Evolutionary conservation across 1,139 yeast species (phyloP), one percentile per base, ranked within the genome.

Genomic region (Candida sanyaensis): DNA sequence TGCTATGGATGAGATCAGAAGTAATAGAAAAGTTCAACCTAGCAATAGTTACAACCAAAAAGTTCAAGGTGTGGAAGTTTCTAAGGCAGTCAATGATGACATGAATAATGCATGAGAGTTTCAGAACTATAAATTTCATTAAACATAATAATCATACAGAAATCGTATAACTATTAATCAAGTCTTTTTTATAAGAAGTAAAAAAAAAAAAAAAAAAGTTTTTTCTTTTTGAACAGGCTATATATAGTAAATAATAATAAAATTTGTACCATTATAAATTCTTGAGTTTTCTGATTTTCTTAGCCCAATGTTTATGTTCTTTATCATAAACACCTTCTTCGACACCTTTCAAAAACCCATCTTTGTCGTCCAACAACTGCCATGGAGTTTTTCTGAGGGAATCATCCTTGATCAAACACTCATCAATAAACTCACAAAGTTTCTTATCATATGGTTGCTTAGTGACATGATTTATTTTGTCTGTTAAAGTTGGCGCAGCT

Each of bases 1-100:
- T 65, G 83, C 96, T n/a, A 83, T 91, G 59, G 99, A 93, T 66
- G 98, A 92, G 60, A 86, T 92, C 43, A 78, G 97, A 57, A 81
- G 88, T 53, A 86, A 91, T 23, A 76, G 97, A 55, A 88, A 88
- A 63, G 84, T 90, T 77, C 86, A 81, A 49, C 96, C 98, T 4
- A 84, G 88, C 41, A 66, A 78, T 28, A 69, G 81, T 30, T 93
- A 93, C 62, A 82, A 77, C 47, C 92, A 88, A 59, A 89, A 89
- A 67, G 74, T 75, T 24, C 60, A 58, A 42, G 67, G 67, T n/a
- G 65, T 63, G 21, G 67, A 62, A 36, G 62, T 63, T 34, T 58
- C 66, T 9, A 62, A 61, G 45, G 59, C 65, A 2, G 65, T 63
- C 4, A 63, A 60, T 51, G 66, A 61, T 40, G 61, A 55, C 43